Base-by-base conservation (phyloP, 1,284 basidiomycete genomes). In the Irpex sp. region DNA sequence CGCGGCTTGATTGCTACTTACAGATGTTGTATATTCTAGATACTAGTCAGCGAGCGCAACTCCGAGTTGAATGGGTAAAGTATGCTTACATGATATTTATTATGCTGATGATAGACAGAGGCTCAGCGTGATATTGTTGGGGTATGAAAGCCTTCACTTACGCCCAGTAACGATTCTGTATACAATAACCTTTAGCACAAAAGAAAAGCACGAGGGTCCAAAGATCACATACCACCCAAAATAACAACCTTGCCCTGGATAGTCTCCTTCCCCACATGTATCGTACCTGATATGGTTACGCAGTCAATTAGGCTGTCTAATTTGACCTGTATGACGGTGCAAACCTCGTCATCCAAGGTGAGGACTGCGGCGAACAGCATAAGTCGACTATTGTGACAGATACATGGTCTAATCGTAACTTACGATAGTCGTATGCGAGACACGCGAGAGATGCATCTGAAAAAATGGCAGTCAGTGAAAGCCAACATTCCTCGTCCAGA, bases 361-460 rank as follows among this genome's bases (percentile, higher is more conserved):
- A 61, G 19, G 31, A 56, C 59, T 60, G 39, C 19, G 13, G 37
- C 4, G 31, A 15, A 55, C 17, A 43, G 36, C 17, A 13, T 21
- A 19, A 17, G 54, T 21, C 15, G 53, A 15, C 6, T n/a, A 39
- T 60, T 7, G 49, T 37, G 37, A 21, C 13, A 3, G 8, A 8
- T 21, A 8, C n/a, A n/a, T 19, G 47, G 21, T n/a, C 13, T 15
- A 21, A 43, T 13, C 4, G 1, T 8, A 6, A 57, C 54, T 9
- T 56, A 61, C 60, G n/a, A 46, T 46, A 61, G 33, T 61, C 59
- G 36, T 61, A 61, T 31, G 55, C 36, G 9, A 61, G 60, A 26
- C 54, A n/a, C 11, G 21, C 37, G 11, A 61, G 21, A 17, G 53
- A 33, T 17, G 60, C 35, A n/a, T 37, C 60, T 61, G 36, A n/a